Base-by-base conservation (phyloP, 306 rosid species). In the Alnus glutinosa region DNA sequence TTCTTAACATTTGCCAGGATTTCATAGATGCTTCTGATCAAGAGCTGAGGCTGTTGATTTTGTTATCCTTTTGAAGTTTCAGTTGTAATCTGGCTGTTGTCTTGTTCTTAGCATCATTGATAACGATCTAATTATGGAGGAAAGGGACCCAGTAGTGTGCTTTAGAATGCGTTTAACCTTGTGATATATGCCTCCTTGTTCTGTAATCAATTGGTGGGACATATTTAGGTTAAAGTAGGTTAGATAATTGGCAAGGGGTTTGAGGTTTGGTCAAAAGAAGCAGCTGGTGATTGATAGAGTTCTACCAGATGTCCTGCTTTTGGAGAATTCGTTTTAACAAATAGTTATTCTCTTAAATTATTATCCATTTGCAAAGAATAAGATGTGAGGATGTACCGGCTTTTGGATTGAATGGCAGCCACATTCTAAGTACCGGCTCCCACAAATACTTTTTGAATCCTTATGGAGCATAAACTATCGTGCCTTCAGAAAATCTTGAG, bases 161-260 rank as follows among this genome's bases (percentile, higher is more conserved):
- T 13, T 18, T 1, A 15, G 23, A 54, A 54, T 34, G 19, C 7
- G 19, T 36, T 8, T 63, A 34, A 34, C 18, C 8, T 63, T 5
- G 42, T 63, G 70, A 63, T 32, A 34, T 32, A 51, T 77, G 69
- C 70, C 39, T 46, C 50, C 73, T 70, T 59, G 58, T 70, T 70
- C 57, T 54, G 57, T 2, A 62, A 74, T 52, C 81, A 77, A 37
- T 61, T 70, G 15, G n/a, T 64, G 51, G 77, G 63, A 59, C 36
- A 49, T 46, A 76, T 14, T 58, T 51, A 50, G 37, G 28, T 71
- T 18, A 19, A 14, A 62, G 46, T 30, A 11, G 78, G 61, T 39
- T 42, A 59, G 69, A 46, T 39, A 32, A 63, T 51, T 37, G 46
- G 46, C 7, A 42, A 4, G 46, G 46, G 46, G 7, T 42, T 42